Base-by-base conservation (phyloP, 805 yeast genomes). In the Saccharomycopsis sp. region DNA sequence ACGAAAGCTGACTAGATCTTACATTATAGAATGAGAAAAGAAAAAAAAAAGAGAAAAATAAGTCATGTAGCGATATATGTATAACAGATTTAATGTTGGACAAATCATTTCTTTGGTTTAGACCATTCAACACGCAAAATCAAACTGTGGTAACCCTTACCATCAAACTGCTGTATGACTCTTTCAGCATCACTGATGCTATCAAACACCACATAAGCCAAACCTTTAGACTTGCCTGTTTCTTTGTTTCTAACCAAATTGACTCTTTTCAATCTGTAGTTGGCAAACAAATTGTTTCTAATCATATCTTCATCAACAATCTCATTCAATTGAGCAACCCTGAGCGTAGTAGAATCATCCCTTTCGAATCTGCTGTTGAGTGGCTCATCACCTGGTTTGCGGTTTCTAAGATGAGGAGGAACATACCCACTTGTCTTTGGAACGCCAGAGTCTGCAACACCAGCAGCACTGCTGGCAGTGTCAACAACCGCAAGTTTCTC, bases 151-250 rank as follows among this genome's bases (percentile, higher is more conserved):
- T 81, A 82, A 71, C 96, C 95, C 68, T 77, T 81, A 56, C 96
- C 96, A 61, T 92, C 72, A 63, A 87, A 71, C 48, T 59, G 59
- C 48, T 81, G 77, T 63, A 81, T 67, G 39, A 96, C 97, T 50
- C 59, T 61, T 63, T 82, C 79, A 33, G 97, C 98, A 52, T 65
- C 67, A 43, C 62, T 60, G 56, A 76, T 76, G 42, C 77, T 71
- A 45, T 71, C 74, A 60, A 83, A 83, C 46, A 89, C 80, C 50
- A 88, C 94, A 62, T 85, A 92, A 4, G 97, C 97, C 62, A 89
- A 77, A 57, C 99, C 99, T 66, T 86, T 82, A 34, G 95, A 83
- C 62, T 80, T 80, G 50, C 95, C 92, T 20, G 97, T 92, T 54
- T 83, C 95, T 66, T 86, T 81, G 66, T 87, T 84, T 68, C 84